These are phyloP conservation scores for Decorospora gaudefroyi DNA, from an alignment of 2,329 filamentous ascomycete species.

Conservation along the genomic window DNA sequence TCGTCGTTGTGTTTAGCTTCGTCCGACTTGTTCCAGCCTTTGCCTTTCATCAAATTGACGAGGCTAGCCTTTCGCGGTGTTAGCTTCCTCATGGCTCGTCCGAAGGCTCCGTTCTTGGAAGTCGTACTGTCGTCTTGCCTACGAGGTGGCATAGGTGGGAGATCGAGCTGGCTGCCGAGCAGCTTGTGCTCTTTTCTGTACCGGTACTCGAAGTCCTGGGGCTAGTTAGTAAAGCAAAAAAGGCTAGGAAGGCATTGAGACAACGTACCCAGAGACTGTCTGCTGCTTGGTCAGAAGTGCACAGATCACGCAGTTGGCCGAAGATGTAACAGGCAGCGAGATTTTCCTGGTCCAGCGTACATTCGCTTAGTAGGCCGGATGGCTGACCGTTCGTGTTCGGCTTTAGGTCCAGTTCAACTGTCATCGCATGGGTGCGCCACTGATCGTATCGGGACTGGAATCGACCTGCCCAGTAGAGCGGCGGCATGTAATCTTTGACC, in stretches of 20 bases:
- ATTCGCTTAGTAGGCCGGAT: slow-evolving; percentile 27
- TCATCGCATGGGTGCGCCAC: slow-evolving; percentile 43
- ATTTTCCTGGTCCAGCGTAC: slow-evolving; percentile 33
- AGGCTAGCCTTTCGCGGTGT: slow-evolving; percentile 44
- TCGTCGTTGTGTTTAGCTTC: slow-evolving; percentile 13
- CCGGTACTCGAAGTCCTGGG: slow-evolving; percentile 42
- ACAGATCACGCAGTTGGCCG: slow-evolving; percentile 39
- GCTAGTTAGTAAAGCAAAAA: slow-evolving; percentile 1
- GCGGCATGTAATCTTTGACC: slow-evolving; percentile 43
- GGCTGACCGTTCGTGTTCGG: slow-evolving; percentile 3
- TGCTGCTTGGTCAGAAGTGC: slow-evolving; percentile 33
- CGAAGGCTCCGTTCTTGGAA: slow-evolving; percentile 30
- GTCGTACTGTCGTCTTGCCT: slow-evolving; percentile 27
- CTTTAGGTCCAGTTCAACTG: slow-evolving; percentile 25
- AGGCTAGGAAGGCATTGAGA: neutral
- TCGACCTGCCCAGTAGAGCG: slow-evolving; percentile 43
- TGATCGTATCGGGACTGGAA: slow-evolving; percentile 42
- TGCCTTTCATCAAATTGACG: slow-evolving; percentile 42
- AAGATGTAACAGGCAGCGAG: slow-evolving; percentile 37
- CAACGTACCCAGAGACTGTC: slow-evolving; percentile 42
- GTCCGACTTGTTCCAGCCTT: slow-evolving; percentile 35
- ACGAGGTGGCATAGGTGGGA: slow-evolving; percentile 21
- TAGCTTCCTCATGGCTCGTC: slow-evolving; percentile 41
- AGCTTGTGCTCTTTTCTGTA: slow-evolving; percentile 40
- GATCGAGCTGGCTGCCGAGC: slow-evolving; percentile 23